Evolutionary conservation across 2,329 filamentous ascomycete genomes (phyloP).

Genomic region (Colletotrichum somersetense): DNA sequence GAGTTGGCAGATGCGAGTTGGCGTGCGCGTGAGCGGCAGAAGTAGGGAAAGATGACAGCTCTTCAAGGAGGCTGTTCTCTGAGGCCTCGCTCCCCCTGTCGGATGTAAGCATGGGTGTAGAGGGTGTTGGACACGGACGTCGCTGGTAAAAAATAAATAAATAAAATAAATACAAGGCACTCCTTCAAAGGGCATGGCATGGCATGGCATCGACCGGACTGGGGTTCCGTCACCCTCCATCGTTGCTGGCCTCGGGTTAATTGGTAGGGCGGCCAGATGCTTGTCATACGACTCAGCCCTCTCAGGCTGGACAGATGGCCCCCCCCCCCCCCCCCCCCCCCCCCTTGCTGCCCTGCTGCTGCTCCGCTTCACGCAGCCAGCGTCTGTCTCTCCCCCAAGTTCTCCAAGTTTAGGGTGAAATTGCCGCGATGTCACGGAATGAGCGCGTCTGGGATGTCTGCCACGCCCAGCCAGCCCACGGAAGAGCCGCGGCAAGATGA

Average conservation of each 20-base stretch:
- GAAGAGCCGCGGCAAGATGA: slow-evolving; percentile 36
- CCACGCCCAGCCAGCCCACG: neutral
- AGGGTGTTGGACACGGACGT: slow-evolving; percentile 37
- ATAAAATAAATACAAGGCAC: slow-evolving; percentile 44
- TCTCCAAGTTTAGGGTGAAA: slow-evolving; percentile 18
- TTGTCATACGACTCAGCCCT: slow-evolving; percentile 43
- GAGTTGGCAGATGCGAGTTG: slow-evolving; percentile 19
- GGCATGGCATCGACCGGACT: slow-evolving; percentile 31
- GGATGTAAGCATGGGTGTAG: slow-evolving; percentile 45
- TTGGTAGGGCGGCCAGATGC: slow-evolving; percentile 36
- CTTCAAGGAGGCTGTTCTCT: slow-evolving; percentile 45
- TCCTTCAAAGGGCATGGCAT: slow-evolving; percentile 39
- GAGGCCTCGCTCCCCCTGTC: slow-evolving; percentile 45
- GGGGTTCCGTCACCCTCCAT: slow-evolving; percentile 39
- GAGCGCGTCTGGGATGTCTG: slow-evolving; percentile 39
- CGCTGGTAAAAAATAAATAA: neutral
- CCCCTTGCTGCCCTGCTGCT: no score
- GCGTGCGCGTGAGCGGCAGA: slow-evolving; percentile 45
- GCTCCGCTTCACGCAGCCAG: slow-evolving; percentile 28
- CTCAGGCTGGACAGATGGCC: slow-evolving; percentile 37
- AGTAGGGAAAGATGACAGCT: slow-evolving; percentile 43
- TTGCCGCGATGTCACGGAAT: slow-evolving; percentile 41
- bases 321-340: neutral
- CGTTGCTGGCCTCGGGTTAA: slow-evolving; percentile 37
- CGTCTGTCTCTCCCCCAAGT: slow-evolving; percentile 17